Evolutionary conservation across 2,329 filamentous ascomycete genomes (phyloP), one percentile per base, ranked within the genome.

Genomic region (Colletotrichum liaoningense): DNA sequence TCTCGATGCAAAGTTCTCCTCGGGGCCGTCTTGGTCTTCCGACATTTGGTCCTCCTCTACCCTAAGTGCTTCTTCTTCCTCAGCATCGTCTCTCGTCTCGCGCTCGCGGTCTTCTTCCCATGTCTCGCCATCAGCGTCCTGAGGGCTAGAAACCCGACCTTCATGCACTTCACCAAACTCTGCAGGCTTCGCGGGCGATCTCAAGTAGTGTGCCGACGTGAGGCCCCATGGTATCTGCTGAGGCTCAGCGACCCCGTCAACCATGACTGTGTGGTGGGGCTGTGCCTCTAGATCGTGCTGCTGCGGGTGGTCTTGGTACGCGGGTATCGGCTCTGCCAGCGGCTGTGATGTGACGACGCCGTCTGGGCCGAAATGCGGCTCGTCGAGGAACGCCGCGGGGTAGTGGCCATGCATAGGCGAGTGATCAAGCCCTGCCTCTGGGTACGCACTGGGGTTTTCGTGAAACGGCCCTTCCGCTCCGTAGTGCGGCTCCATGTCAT

Each of bases 211-310:
- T 28, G 60, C n/a, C n/a, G 74, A 56, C n/a, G 62, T 63, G 42
- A 67, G 60, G 2, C 73, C 73, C 74, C 74, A 76, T 8, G 74
- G 66, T 9, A 66, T 33, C 14, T 69, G 69, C 22, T 66, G 63
- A 28, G 74, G 73, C 56, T 75, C 73, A 2, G 56, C 24, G 60
- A 76, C 60, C 7, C 59, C 58, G 19, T 75, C 73, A 5, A 75
- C 26, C 12, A 74, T 55, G 2, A 63, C 52, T 22, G 56, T 57
- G 28, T 68, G 74, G 26, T 55, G 63, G 22, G 22, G 54, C 33
- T 63, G 60, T 6, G n/a, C n/a, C 30, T 24, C 16, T n/a, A 56
- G 33, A 22, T 16, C 33, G 26, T 46, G 38, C 19, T 74, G 69
- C 33, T 72, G 54, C 19, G 46, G 16, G 26, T 73, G 62, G 9